Evolutionary conservation across 1,284 basidiomycete genomes (phyloP).

Genomic region (Rhodotorula sp.): DNA sequence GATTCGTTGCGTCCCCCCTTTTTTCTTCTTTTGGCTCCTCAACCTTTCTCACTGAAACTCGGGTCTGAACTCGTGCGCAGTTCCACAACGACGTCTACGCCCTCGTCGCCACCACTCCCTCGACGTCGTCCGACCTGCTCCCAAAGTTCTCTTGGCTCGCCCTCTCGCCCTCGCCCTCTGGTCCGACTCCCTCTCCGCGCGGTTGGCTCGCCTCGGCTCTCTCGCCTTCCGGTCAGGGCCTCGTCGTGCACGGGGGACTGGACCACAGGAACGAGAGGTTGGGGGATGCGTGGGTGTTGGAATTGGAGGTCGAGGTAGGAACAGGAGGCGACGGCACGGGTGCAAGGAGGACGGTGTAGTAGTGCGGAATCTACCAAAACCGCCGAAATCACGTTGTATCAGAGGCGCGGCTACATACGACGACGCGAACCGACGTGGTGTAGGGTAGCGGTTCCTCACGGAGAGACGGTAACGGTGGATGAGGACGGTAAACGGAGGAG

Average conservation of each 20-base stretch:
- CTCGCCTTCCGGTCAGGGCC: conserved; percentile 10
- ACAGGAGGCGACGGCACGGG: no score
- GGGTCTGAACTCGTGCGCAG: background rate
- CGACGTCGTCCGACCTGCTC: background rate
- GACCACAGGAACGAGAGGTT: conserved; percentile 47
- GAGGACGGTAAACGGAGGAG: no score
- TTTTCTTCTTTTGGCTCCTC: no score
- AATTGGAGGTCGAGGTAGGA: conserved; percentile 18
- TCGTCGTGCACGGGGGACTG: conserved; percentile 49
- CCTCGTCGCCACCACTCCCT: background rate
- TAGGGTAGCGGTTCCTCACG: no score
- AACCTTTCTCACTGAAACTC: background rate
- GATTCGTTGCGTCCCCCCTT: conserved; percentile 27
- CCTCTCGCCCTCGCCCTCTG: background rate
- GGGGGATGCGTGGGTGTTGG: conserved; percentile 47
- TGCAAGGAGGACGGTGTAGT: no score
- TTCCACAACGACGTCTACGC: conserved; percentile 30
- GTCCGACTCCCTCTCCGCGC: conserved; percentile 41
- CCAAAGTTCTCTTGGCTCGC: conserved; percentile 10
- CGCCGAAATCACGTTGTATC: no score
- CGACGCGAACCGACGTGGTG: no score
- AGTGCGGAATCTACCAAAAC: no score
- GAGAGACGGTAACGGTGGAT: no score
- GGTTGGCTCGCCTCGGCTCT: conserved; percentile 49
- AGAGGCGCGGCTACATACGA: no score